Evolutionary conservation across 495 filamentous ascomycete species (phyloP).

Genomic region (Lineolata rhizophorae): DNA sequence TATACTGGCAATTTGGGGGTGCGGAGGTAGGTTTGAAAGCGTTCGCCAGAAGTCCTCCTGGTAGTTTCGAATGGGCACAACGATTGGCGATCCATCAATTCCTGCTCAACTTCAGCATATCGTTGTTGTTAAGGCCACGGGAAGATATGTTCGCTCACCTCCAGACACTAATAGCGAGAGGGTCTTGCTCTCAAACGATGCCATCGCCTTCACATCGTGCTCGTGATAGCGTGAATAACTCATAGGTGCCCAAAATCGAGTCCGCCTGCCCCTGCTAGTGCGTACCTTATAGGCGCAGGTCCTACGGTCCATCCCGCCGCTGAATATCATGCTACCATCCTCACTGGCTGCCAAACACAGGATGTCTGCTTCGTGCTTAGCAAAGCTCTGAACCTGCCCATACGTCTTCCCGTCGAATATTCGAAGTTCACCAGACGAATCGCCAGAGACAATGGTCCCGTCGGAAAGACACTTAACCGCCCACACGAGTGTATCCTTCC

Average conservation of each 20-base stretch:
- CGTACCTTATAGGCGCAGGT: constrained; percentile 53
- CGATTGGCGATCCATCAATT: constrained; percentile 60
- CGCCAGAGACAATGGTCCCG: constrained; percentile 81
- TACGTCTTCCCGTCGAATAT: constrained; percentile 91
- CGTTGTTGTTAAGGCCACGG: too few relatives aligned
- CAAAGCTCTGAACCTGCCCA: constrained; percentile 61
- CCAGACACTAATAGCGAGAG: constrained; percentile 82
- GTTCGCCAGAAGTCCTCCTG: constrained; percentile 61
- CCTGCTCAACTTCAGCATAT: constrained; percentile 32
- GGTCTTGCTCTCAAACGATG: constrained; percentile 60
- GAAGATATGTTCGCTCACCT: constrained; percentile 29
- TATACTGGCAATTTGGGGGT: constrained; percentile 44
- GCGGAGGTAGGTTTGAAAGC: constrained; percentile 62
- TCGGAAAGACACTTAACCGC: constrained; percentile 67
- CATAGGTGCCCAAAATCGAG: constrained; percentile 51
- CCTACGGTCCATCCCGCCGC: constrained; percentile 74
- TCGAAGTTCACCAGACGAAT: constrained; percentile 77
- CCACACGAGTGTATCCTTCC: constrained; percentile 81
- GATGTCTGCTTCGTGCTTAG: constrained; percentile 74
- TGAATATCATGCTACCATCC: constrained; percentile 70
- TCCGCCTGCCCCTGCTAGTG: constrained; percentile 32
- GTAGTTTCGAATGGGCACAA: constrained; percentile 59
- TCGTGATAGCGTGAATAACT: constrained; percentile 62
- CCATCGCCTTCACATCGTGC: constrained; percentile 91
- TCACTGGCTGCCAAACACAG: constrained; percentile 58